Percentiles rank a stretch among this genome's conserved stretches.
Evolutionary conservation across 2,329 filamentous ascomycete genomes (phyloP).

Genomic region (Sordariomycetes sp.): DNA sequence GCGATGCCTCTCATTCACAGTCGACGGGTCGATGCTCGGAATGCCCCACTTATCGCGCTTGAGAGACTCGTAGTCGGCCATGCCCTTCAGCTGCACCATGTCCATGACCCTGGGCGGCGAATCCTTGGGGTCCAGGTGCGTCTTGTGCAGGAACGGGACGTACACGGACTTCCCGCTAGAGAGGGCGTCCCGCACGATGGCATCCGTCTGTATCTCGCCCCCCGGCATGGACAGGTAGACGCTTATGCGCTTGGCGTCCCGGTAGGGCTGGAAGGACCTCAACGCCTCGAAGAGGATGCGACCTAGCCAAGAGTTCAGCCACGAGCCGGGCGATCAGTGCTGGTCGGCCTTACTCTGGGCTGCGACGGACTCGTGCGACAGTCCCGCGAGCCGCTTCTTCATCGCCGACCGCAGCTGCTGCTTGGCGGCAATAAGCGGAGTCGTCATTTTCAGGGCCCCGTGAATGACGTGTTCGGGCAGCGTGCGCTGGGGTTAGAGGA

Average conservation of each 20-base stretch:
- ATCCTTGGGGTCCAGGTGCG: constrained; percentile 29
- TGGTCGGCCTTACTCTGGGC: constrained; percentile 54
- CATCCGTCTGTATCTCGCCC: constrained; percentile 74
- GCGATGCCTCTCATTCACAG: constrained; percentile 56
- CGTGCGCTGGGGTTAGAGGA: not conserved
- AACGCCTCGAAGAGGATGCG: constrained; percentile 53
- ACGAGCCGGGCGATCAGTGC: not conserved
- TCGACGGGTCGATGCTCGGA: constrained; percentile 63
- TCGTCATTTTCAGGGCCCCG: constrained; percentile 29
- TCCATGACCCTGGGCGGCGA: constrained; percentile 72
- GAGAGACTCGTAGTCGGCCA: constrained; percentile 69
- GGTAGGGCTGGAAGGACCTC: constrained; percentile 60
- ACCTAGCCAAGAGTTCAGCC: constrained; percentile 35
- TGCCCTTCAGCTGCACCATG: constrained; percentile 70
- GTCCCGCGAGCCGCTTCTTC: constrained; percentile 50
- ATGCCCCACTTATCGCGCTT: constrained; percentile 85
- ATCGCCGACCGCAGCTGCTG: constrained; percentile 63
- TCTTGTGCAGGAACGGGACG: constrained; percentile 76
- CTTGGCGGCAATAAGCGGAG: constrained; percentile 55
- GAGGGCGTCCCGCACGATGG: constrained; percentile 74
- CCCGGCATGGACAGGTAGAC: constrained; percentile 90
- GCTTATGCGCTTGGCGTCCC: constrained; percentile 63
- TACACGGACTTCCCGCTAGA: constrained; percentile 72
- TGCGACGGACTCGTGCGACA: constrained; percentile 51
- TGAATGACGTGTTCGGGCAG: not conserved